Evolutionary conservation across 1,139 yeast species (phyloP).

Genomic region (Pichia sp.): DNA sequence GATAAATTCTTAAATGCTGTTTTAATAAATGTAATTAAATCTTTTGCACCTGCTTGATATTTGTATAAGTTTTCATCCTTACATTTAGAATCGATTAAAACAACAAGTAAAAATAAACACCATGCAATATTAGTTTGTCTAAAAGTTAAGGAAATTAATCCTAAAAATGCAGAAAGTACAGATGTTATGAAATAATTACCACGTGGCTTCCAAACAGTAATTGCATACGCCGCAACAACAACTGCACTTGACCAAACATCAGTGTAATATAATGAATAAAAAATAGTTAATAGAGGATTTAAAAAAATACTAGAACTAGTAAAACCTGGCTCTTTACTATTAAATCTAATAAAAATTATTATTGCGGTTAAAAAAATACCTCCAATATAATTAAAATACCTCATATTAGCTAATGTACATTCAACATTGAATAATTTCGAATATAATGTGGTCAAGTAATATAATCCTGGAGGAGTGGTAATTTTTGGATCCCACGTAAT

Average conservation of each 20-base stretch:
- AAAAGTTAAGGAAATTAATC: slow-evolving; percentile 58
- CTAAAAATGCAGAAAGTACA: slow-evolving; percentile 39
- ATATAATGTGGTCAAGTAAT: slow-evolving; percentile 53
- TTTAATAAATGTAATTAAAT: slow-evolving; percentile 24
- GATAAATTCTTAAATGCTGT: slow-evolving; percentile 29
- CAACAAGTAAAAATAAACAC: slow-evolving; percentile 59
- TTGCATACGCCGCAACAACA: slow-evolving; percentile 45
- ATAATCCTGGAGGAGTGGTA: slow-evolving; percentile 96
- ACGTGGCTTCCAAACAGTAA: slow-evolving; percentile 31
- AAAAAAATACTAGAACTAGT: slow-evolving; percentile 46
- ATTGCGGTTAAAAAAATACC: slow-evolving; percentile 52
- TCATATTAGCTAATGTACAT: slow-evolving; percentile 38
- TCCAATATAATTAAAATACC: slow-evolving; percentile 60
- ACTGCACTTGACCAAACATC: slow-evolving; percentile 87
- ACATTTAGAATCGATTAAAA: slow-evolving; percentile 49
- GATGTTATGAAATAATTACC: slow-evolving; percentile 21
- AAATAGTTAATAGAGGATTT: slow-evolving; percentile 69
- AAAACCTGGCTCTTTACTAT: slow-evolving; percentile 35
- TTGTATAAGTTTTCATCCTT: slow-evolving; percentile 31
- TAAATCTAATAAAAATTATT: slow-evolving; percentile 28
- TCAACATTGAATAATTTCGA: slow-evolving; percentile 31
- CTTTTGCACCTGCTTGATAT: slow-evolving; percentile 14
- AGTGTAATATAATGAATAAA: slow-evolving; percentile 77
- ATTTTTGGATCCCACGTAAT: slow-evolving; percentile 78
- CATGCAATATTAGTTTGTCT: slow-evolving; percentile 91